These are phyloP conservation scores for Viridothelium virens DNA, from an alignment of 495 filamentous ascomycete genomes.

Conservation along the genomic window DNA sequence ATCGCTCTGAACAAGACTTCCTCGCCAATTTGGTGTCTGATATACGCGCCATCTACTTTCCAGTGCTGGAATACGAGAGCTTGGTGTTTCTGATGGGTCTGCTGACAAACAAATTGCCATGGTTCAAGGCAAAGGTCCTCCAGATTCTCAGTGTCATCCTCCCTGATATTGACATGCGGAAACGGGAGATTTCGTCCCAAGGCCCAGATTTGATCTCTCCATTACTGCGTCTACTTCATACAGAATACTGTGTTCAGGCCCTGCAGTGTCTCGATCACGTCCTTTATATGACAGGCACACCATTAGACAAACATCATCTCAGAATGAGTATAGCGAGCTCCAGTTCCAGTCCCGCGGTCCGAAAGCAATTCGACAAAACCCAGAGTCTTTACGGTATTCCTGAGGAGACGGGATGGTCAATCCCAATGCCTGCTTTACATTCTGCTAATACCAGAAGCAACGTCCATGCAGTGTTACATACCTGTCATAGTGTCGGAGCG, in stretches of 20 bases:
- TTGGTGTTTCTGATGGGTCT: conserved; percentile 87
- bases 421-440: conserved; percentile 85
- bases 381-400: conserved; percentile 95
- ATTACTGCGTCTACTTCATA: conserved; percentile 80
- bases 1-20: conserved; percentile 68
- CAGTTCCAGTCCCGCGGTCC: conserved; percentile 64
- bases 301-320: conserved; percentile 87
- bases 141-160: conserved; percentile 78
- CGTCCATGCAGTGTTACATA: conserved; percentile 95
- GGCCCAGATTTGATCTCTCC: conserved; percentile 95
- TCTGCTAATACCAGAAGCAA: conserved; percentile 77
- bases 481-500: conserved; percentile 57
- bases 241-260: conserved; percentile 85
- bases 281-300: conserved; percentile 85
- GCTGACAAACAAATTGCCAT: conserved; percentile 75
- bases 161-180: conserved; percentile 87
- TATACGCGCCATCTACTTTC: conserved; percentile 71
- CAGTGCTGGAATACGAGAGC: conserved; percentile 72
- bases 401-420: conserved; percentile 90
- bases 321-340: conserved; percentile 92
- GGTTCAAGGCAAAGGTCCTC: conserved; percentile 90
- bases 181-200: conserved; percentile 78
- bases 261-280: conserved; percentile 87
- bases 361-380: conserved; percentile 89
- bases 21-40: conserved; percentile 65